Conservation (phyloP, 371 early-diverging fungal genomes). For the Actinomortierella wolfii region DNA sequence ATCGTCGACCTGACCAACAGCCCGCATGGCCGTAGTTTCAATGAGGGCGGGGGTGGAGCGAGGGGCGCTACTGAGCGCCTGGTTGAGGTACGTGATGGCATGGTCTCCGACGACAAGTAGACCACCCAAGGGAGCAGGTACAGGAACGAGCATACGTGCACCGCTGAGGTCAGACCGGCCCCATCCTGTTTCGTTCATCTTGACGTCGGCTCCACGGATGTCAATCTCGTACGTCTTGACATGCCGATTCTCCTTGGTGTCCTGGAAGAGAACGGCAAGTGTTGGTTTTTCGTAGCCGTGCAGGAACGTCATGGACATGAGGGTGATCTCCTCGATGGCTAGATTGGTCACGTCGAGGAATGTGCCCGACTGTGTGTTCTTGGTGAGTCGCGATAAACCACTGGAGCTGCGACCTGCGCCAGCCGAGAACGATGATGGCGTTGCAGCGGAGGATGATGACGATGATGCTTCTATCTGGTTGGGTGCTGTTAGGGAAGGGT, state of each 20-base stretch:
- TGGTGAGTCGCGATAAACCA: slow-evolving; percentile 4
- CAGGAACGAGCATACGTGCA: slow-evolving; percentile 63
- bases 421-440: neutral
- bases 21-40: slow-evolving; percentile 46
- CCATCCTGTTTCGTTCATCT: slow-evolving; percentile 52
- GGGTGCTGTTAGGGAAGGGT: slow-evolving; percentile 7
- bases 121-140: slow-evolving; percentile 64
- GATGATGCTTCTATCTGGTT: neutral
- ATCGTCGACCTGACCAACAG: slow-evolving; percentile 41
- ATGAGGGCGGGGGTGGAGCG: slow-evolving; percentile 59
- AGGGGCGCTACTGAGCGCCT: slow-evolving; percentile 28
- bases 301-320: slow-evolving; percentile 73
- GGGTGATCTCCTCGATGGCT: slow-evolving; percentile 73
- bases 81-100: slow-evolving; percentile 60
- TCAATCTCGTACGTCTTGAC: slow-evolving; percentile 69
- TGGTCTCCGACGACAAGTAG: slow-evolving; percentile 75
- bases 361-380: slow-evolving; percentile 25
- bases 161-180: slow-evolving; percentile 55
- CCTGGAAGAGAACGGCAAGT: slow-evolving; percentile 78
- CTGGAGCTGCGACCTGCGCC: slow-evolving; percentile 3
- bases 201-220: slow-evolving; percentile 48
- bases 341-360: slow-evolving; percentile 27
- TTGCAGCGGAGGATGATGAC: slow-evolving; percentile 8
- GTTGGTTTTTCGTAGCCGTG: slow-evolving; percentile 57
- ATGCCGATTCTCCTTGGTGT: slow-evolving; percentile 64